Conservation (phyloP, 2,329 filamentous ascomycete genomes). For the Plectosphaerella plurivora region DNA sequence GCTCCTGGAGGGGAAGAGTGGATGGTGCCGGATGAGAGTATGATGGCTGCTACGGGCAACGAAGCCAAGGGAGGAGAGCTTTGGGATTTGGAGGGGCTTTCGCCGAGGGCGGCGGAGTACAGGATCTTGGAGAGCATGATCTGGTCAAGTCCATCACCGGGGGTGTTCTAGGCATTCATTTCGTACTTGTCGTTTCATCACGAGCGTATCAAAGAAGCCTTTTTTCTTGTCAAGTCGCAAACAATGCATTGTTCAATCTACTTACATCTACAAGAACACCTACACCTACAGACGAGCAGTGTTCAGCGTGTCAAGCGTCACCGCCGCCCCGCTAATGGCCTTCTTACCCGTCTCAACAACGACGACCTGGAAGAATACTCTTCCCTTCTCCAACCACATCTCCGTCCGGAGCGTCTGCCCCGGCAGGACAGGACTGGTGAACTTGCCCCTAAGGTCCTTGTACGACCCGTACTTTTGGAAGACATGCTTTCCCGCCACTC, state of each 20-base stretch:
- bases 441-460: slow-evolving; percentile 89
- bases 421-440: slow-evolving; percentile 78
- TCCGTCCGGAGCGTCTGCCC: slow-evolving; percentile 87
- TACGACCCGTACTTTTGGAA: slow-evolving; percentile 76
- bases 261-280: too few relatives aligned
- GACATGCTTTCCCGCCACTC: slow-evolving; percentile 84
- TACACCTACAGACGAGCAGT: background rate
- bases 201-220: too few relatives aligned
- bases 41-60: background rate
- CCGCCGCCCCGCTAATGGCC: slow-evolving; percentile 75
- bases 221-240: too few relatives aligned
- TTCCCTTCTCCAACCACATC: slow-evolving; percentile 84
- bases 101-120: background rate
- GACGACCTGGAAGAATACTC: slow-evolving; percentile 77
- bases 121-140: background rate
- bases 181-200: too few relatives aligned
- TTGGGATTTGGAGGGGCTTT: background rate
- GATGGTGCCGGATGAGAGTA: background rate
- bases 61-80: background rate
- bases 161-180: too few relatives aligned
- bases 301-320: slow-evolving; percentile 49
- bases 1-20: background rate
- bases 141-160: background rate
- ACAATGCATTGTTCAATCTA: too few relatives aligned
- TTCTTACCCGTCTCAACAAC: slow-evolving; percentile 91